Base-by-base conservation (phyloP, 345 rosid species). In the Odontarrhena argentea region DNA sequence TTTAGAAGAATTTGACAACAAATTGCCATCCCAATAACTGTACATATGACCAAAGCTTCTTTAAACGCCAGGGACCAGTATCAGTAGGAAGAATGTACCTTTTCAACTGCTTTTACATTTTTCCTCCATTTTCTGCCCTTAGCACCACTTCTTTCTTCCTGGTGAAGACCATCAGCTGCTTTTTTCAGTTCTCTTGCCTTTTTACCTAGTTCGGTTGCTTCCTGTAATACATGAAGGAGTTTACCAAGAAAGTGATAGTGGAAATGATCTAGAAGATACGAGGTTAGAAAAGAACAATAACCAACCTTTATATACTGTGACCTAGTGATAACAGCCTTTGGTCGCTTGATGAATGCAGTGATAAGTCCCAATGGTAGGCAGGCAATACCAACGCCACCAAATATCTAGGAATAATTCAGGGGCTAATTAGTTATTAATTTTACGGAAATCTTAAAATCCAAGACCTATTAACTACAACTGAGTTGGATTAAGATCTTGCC, bases 311-410 rank as follows among this genome's bases (percentile, higher is more conserved):
- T 94, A 71, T 94, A 94, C 60, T 94, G 99, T 57, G 99, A 94
- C 37, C 97, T 91, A 52, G 97, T 94, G 35, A 94, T 94, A 62
- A 94, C 99, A 76, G 99, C 96, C 79, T 86, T 94, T 37, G 99
- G 99, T 44, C 99, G 97, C 74, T 90, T 84, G 77, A 95, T 79
- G 78, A 95, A 95, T 5, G 97, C 84, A 81, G 88, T 82, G 41
- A 95, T 87, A 65, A 95, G 99, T 76, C 99, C 97, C 70, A 95
- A 53, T 1, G 99, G 99, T 55, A 95, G 79, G 74, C 88, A 87
- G 38, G 97, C 93, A 76, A 95, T 95, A 67, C 99, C 99, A 59
- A 95, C 96, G 54, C 99, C 99, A 63, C 99, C 99, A 73, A 95
- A 95, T 70, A 95, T 95, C 99, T 95, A 83, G 2, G 43, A 32